Evolutionary conservation across 352 stramenopile species (phyloP).

Genomic region (Phytophthora nicotianae): DNA sequence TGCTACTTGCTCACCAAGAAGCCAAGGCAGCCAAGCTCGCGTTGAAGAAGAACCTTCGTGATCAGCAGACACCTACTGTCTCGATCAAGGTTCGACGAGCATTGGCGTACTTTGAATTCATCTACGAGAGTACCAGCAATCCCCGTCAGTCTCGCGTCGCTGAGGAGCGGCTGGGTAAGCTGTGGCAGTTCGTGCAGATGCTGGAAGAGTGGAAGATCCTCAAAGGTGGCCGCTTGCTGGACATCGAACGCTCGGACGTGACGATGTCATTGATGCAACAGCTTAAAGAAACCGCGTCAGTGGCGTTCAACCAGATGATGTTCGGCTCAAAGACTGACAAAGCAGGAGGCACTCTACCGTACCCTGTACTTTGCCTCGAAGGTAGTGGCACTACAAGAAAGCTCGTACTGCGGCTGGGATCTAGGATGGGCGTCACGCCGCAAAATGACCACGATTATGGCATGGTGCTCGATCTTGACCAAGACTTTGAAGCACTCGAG

Average conservation of each 20-base stretch:
- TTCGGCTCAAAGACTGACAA: slow-evolving; percentile 29
- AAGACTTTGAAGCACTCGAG: slow-evolving; percentile 46
- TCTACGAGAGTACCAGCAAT: slow-evolving; percentile 60
- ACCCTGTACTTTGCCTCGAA: slow-evolving; percentile 61
- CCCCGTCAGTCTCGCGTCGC: slow-evolving; percentile 26
- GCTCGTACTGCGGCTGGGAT: slow-evolving; percentile 57
- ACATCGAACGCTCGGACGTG: slow-evolving; percentile 57
- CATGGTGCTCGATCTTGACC: slow-evolving; percentile 59
- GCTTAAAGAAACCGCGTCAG: slow-evolving; percentile 52
- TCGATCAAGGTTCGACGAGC: slow-evolving; percentile 67
- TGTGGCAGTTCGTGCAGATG: slow-evolving; percentile 76
- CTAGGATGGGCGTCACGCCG: slow-evolving; percentile 45
- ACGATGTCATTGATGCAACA: slow-evolving; percentile 57
- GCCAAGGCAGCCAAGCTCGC: slow-evolving; percentile 51
- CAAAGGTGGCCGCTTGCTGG: slow-evolving; percentile 64
- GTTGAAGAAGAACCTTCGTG: slow-evolving; percentile 42
- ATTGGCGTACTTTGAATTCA: slow-evolving; percentile 64
- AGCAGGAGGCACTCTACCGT: slow-evolving; percentile 44
- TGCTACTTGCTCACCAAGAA: slow-evolving; percentile 59
- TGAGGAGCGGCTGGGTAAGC: slow-evolving; percentile 65
- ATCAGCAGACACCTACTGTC: slow-evolving; percentile 33
- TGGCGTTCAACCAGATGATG: slow-evolving; percentile 61
- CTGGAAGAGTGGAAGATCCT: slow-evolving; percentile 81
- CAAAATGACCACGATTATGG: slow-evolving; percentile 72
- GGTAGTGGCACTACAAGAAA: slow-evolving; percentile 28